These are phyloP conservation scores for Arctium minus DNA, from an alignment of 129 eudicot species.

Conservation along the genomic window DNA sequence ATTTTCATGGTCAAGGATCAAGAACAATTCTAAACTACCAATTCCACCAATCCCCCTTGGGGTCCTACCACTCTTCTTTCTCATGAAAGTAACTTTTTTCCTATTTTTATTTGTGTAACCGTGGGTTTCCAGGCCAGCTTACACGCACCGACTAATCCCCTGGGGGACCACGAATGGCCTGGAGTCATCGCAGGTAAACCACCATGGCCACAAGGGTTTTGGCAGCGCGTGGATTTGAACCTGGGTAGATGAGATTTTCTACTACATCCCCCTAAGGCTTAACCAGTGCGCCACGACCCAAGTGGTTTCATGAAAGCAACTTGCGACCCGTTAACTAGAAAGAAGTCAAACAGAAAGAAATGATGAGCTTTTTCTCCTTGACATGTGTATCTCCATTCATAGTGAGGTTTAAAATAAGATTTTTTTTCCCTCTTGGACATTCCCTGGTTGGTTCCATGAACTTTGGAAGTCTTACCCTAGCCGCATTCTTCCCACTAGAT, in stretches of 20 bases:
- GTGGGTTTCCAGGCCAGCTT: too few species aligned
- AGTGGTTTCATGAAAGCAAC: background rate
- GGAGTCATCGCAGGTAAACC: too few species aligned
- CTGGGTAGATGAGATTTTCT: too few species aligned
- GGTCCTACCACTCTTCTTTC: conserved; percentile 42
- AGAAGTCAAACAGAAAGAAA: conserved; percentile 20
- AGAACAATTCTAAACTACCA: background rate
- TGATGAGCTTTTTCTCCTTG: background rate
- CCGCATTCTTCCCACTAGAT: conserved; percentile 22
- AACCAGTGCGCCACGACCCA: too few species aligned
- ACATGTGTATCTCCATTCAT: conserved; percentile 26
- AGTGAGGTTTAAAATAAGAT: conserved; percentile 27
- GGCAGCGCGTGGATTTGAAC: too few species aligned
- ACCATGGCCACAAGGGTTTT: too few species aligned
- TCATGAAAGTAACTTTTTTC: background rate
- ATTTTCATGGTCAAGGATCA: conserved; percentile 16
- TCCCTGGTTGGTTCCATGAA: conserved; percentile 57
- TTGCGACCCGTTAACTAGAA: conserved; percentile 20
- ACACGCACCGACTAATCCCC: too few species aligned
- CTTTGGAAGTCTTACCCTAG: conserved; percentile 41
- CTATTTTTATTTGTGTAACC: too few species aligned
- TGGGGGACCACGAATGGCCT: too few species aligned
- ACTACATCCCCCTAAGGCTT: too few species aligned
- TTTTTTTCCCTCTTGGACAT: conserved; percentile 25
- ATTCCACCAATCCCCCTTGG: conserved; percentile 10